Conservation (phyloP, 768 basidiomycete species). For the Lepiota subincarnata region DNA sequence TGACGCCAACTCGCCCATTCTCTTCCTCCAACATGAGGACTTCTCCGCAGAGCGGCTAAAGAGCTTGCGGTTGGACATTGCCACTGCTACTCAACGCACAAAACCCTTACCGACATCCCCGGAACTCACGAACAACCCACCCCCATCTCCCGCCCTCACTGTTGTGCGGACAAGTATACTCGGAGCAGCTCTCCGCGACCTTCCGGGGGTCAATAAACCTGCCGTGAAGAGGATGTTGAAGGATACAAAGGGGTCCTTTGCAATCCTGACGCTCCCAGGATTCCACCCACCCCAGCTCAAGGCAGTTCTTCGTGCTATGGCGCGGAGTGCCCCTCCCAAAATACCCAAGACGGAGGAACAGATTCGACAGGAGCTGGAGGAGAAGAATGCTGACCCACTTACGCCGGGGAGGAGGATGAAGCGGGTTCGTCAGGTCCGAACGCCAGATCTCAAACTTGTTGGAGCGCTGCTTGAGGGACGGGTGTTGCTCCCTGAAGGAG, state of each 20-base stretch:
- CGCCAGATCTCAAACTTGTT: constrained; percentile 68
- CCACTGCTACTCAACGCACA: constrained; percentile 46
- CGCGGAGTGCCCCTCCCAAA: constrained; percentile 60
- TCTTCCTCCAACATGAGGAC: constrained; percentile 77
- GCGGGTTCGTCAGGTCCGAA: constrained; percentile 46
- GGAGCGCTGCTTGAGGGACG: constrained; percentile 79
- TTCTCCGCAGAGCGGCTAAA: constrained; percentile 66
- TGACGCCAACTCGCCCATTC: constrained; percentile 53
- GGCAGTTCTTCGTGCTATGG: constrained; percentile 62
- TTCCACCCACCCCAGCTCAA: constrained; percentile 72
- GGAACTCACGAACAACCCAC: constrained; percentile 24
- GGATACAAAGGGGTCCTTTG: constrained; percentile 56
- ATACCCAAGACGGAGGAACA: constrained; percentile 49
- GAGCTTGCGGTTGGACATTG: constrained; percentile 66
- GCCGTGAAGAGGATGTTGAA: constrained; percentile 51
- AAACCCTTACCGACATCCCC: constrained; percentile 35
- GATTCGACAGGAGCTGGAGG: constrained; percentile 42
- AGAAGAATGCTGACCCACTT: constrained; percentile 58
- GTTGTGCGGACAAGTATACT: constrained; percentile 77
- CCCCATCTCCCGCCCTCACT: constrained; percentile 51
- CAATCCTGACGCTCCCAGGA: constrained; percentile 58
- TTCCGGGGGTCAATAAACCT: constrained; percentile 43
- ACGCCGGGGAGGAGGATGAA: constrained; percentile 70
- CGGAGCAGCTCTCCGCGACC: constrained; percentile 69
- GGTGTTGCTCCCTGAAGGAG: constrained; percentile 54